Percentiles rank a stretch among this genome's conserved stretches.
These are phyloP conservation scores for Linanthus parryae DNA, from an alignment of 148 eudicot genomes.

Conservation along the genomic window DNA sequence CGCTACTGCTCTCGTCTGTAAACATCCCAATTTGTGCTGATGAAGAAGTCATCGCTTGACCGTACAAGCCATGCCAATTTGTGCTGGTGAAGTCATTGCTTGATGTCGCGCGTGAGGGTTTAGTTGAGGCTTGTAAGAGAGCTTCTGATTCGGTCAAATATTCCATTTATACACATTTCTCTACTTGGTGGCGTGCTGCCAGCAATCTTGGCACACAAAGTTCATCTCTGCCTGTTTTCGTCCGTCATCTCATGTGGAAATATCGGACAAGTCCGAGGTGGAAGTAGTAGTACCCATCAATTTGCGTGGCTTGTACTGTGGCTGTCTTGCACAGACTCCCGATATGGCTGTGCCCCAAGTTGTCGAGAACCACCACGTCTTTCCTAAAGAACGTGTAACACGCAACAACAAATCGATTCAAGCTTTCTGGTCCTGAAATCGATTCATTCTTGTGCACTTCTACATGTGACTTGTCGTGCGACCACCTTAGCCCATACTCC, in stretches of 20 bases:
- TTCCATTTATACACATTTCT: slow-evolving; percentile 8
- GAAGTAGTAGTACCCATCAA: slow-evolving; percentile 19
- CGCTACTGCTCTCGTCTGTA: too few relatives aligned
- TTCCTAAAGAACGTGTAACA: slow-evolving; percentile 19
- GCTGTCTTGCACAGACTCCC: slow-evolving; percentile 27
- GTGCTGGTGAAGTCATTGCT: background rate
- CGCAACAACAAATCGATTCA: too few relatives aligned
- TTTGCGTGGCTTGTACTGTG: slow-evolving; percentile 19
- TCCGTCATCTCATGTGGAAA: slow-evolving; percentile 9
- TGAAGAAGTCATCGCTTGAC: too few relatives aligned
- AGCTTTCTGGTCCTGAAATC: too few relatives aligned
- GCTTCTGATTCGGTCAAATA: slow-evolving; percentile 33
- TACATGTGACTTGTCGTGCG: too few relatives aligned
- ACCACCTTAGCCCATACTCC: too few relatives aligned
- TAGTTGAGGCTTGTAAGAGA: slow-evolving; percentile 30
- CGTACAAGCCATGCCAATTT: too few relatives aligned
- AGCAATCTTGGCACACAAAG: background rate
- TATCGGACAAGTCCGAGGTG: slow-evolving; percentile 4
- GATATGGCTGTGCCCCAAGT: slow-evolving; percentile 24
- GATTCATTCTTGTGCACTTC: too few relatives aligned
- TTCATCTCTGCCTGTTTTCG: background rate
- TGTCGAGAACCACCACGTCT: slow-evolving; percentile 21
- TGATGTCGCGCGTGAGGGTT: too few relatives aligned
- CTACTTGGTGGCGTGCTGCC: background rate
- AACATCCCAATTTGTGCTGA: too few relatives aligned